These are phyloP conservation scores for Botrytis aclada DNA, from an alignment of 2,329 filamentous ascomycete species.

Conservation along the genomic window DNA sequence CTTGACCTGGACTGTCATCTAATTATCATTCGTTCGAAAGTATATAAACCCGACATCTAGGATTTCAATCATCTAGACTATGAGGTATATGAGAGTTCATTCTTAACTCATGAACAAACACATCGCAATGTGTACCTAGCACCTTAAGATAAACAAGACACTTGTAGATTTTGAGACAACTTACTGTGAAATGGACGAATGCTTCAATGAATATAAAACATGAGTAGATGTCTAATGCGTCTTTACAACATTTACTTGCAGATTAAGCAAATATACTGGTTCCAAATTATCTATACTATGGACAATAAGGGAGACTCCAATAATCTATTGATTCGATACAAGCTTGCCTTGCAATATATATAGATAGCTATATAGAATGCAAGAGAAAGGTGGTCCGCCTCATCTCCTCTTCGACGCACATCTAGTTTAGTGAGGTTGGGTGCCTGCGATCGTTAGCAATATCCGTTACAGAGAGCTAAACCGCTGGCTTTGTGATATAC, in stretches of 20 bases:
- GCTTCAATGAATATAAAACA: neutral
- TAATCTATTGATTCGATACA: neutral
- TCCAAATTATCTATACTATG: neutral
- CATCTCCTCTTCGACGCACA: neutral
- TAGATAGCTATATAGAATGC: neutral
- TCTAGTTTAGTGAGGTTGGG: neutral
- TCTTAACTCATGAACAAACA: neutral
- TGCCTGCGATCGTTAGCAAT: neutral
- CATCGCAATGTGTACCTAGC: neutral
- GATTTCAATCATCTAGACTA: neutral
- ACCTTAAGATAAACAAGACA: neutral
- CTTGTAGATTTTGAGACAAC: neutral
- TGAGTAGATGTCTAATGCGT: neutral
- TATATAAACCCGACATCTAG: neutral
- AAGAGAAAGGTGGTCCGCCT: neutral
- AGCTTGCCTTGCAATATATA: neutral
- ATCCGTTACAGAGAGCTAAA: neutral
- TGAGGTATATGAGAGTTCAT: neutral
- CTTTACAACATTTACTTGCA: neutral
- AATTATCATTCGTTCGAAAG: neutral
- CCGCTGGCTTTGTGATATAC: neutral
- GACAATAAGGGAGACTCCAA: too few species aligned
- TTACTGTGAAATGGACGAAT: neutral
- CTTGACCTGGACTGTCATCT: neutral
- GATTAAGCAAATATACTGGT: neutral